phyloP scores from a whole-genome alignment of 768 basidiomycete species.

The Mrakia hoshinonis region DNA sequence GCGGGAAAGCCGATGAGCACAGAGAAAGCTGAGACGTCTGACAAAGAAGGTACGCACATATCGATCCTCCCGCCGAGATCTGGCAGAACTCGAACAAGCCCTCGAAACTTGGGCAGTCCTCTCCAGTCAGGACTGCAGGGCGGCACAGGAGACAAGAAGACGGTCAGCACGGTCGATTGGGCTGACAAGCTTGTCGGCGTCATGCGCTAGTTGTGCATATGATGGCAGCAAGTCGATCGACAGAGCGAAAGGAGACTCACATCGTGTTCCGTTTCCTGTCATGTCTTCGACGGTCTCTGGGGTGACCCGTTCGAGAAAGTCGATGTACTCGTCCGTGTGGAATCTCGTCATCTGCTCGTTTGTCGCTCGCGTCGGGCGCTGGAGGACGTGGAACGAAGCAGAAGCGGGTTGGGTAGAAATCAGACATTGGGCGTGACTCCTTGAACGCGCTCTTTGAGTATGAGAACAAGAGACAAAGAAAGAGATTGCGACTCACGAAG shows the following conservation, averaged over 20 bases:
- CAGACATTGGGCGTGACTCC: background rate
- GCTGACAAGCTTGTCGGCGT: background rate
- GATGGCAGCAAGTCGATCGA: background rate
- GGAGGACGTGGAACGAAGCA: constrained; percentile 4
- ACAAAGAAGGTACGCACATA: constrained; percentile 51
- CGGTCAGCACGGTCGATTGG: background rate
- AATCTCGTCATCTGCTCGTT: constrained; percentile 80
- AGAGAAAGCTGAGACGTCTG: constrained; percentile 16
- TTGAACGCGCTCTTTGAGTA: background rate
- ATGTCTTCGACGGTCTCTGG: constrained; percentile 84
- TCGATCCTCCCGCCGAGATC: constrained; percentile 89
- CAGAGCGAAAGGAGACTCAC: constrained; percentile 46
- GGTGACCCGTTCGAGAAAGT: constrained; percentile 77
- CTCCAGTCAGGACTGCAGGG: constrained; percentile 55
- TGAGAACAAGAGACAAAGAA: background rate
- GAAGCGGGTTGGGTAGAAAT: background rate
- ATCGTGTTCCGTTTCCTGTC: constrained; percentile 74
- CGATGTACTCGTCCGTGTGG: constrained; percentile 96
- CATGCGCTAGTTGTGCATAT: background rate
- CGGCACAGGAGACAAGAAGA: constrained; percentile 15
- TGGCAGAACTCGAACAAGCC: constrained; percentile 95
- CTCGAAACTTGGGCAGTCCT: constrained; percentile 94
- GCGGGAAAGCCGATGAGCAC: background rate
- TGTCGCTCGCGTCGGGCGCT: constrained; percentile 64
- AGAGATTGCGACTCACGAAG: constrained; percentile 50